A percentile compares a stretch with the other conserved stretches of the same genome.
phyloP scores from a whole-genome alignment of 1,139 yeast genomes.

The Hyphopichia wangnamkhiaoensis region DNA sequence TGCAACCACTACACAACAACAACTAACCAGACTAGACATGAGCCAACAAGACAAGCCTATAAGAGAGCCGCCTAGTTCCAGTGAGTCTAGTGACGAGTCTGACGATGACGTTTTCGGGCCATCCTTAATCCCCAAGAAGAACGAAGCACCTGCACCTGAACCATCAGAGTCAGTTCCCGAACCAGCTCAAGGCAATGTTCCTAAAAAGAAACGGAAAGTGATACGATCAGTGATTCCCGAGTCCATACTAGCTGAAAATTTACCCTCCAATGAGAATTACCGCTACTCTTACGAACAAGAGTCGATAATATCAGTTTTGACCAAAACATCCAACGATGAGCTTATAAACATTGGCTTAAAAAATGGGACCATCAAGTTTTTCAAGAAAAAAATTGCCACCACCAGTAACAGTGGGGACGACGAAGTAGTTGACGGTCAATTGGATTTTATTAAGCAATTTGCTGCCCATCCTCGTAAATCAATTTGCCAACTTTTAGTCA shows the following conservation, averaged over 20 bases:
- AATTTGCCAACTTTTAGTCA: slow-evolving; percentile 14
- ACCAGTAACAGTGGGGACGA: slow-evolving; percentile 5
- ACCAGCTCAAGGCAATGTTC: not conserved
- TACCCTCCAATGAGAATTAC: slow-evolving; percentile 8
- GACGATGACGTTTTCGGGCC: slow-evolving; percentile 13
- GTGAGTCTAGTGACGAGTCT: slow-evolving; percentile 7
- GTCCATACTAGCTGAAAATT: slow-evolving; percentile 1
- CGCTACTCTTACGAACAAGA: slow-evolving; percentile 7
- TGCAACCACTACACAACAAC: not conserved
- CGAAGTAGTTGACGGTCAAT: slow-evolving; percentile 15
- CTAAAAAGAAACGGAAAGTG: slow-evolving; percentile 5
- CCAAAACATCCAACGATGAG: not conserved
- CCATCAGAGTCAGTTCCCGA: not conserved
- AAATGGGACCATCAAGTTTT: slow-evolving; percentile 44
- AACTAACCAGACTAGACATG: not conserved
- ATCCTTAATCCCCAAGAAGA: slow-evolving; percentile 3
- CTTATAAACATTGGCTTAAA: slow-evolving; percentile 34
- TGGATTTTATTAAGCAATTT: slow-evolving; percentile 40
- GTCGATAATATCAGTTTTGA: not conserved
- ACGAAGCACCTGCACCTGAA: not conserved
- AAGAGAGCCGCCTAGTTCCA: slow-evolving; percentile 3
- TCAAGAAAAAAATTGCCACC: slow-evolving; percentile 23
- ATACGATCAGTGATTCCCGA: slow-evolving; percentile 3
- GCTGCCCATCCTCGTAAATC: slow-evolving; percentile 25
- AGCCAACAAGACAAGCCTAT: slow-evolving; percentile 5